Conservation (phyloP, 805 yeast species). For the Candida easanensis region DNA sequence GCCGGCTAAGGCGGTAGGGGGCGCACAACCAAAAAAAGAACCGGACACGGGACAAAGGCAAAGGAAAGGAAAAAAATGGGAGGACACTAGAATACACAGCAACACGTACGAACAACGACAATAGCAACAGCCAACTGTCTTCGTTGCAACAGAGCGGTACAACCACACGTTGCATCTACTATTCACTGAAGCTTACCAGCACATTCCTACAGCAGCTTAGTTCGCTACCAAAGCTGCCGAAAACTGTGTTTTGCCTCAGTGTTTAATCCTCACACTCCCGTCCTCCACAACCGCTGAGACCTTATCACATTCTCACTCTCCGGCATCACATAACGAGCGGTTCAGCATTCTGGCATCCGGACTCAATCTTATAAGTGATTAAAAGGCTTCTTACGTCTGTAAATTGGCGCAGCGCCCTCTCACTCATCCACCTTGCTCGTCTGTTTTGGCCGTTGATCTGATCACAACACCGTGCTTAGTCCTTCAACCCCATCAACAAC, state of each 20-base stretch:
- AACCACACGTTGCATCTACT: no score
- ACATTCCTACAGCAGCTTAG: no score
- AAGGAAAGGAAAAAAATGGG: not conserved
- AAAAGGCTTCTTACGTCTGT: no score
- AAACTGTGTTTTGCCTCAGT: no score
- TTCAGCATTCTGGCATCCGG: no score
- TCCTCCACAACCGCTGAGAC: not conserved
- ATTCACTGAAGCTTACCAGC: no score
- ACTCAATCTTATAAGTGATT: no score
- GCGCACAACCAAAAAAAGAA: not conserved
- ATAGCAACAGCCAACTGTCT: no score
- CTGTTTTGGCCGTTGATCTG: not conserved
- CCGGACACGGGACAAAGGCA: conserved; percentile 1
- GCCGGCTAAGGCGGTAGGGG: not conserved
- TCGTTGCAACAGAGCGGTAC: no score
- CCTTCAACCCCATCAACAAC: not conserved
- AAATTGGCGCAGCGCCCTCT: no score
- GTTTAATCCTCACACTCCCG: not conserved
- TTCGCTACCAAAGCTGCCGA: no score
- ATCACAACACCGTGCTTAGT: not conserved
- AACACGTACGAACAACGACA: not conserved
- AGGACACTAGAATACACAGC: not conserved
- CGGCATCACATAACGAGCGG: not conserved
- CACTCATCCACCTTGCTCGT: not conserved
- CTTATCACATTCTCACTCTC: not conserved